Percentiles rank a stretch among this genome's conserved stretches.
These are phyloP conservation scores for Sugiyamaella americana DNA, from an alignment of 805 yeast genomes.

Conservation along the genomic window DNA sequence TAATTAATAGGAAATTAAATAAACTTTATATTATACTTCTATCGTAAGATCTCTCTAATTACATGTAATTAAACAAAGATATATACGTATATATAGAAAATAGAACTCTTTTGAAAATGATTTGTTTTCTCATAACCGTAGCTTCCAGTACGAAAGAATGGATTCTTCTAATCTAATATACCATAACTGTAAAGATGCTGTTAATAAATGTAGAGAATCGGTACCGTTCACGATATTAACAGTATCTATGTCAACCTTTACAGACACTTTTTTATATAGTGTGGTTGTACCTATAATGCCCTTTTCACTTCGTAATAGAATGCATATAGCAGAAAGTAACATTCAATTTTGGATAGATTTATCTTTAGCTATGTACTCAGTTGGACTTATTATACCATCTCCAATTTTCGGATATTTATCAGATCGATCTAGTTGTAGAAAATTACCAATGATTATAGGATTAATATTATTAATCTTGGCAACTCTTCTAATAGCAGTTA, in stretches of 20 bases:
- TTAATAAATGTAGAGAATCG: neutral
- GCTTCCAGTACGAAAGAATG: too few relatives aligned
- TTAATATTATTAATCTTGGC: conserved; percentile 28
- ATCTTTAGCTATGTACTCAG: conserved; percentile 30
- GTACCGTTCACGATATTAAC: conserved; percentile 15
- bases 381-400: conserved; percentile 29
- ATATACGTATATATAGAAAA: too few relatives aligned
- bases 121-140: too few relatives aligned
- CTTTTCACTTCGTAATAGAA: conserved; percentile 25
- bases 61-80: too few relatives aligned
- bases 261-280: conserved; percentile 31
- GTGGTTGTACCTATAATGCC: conserved; percentile 33
- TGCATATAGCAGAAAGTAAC: conserved; percentile 24
- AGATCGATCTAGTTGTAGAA: conserved; percentile 24
- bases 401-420: conserved; percentile 28
- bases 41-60: too few relatives aligned
- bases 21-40: too few relatives aligned
- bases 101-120: too few relatives aligned
- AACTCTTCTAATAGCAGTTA: conserved; percentile 27
- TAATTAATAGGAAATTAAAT: too few relatives aligned
- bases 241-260: conserved; percentile 30
- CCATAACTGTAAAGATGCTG: too few relatives aligned
- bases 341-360: conserved; percentile 28
- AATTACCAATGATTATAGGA: conserved; percentile 29
- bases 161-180: too few relatives aligned